Percentiles rank a stretch among this genome's conserved stretches.
phyloP scores from a whole-genome alignment of 306 rosid species.

The cucumber (Cucumis sativus) region DNA sequence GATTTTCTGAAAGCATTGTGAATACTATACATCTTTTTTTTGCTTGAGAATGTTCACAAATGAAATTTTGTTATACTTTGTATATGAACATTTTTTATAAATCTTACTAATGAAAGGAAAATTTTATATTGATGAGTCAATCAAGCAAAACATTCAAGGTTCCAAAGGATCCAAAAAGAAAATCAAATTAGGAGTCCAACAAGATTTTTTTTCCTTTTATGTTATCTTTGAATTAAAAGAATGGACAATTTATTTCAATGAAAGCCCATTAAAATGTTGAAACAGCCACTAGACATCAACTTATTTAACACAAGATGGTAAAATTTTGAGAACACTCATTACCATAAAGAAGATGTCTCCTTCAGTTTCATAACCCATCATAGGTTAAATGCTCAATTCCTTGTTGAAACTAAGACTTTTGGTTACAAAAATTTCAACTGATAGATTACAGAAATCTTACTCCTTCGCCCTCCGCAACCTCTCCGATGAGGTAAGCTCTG shows the following conservation, averaged over 20 bases:
- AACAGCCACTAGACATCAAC: background rate
- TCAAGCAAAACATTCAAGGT: too few species aligned
- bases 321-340: background rate
- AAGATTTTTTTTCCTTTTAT: background rate
- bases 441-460: conserved; percentile 25
- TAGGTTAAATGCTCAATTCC: background rate
- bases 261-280: background rate
- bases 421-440: background rate
- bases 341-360: background rate
- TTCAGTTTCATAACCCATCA: background rate
- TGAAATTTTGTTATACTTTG: too few species aligned
- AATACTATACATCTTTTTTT: background rate
- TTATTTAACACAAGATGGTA: background rate
- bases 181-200: too few species aligned
- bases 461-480: conserved; percentile 48
- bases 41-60: background rate
- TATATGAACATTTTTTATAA: too few species aligned
- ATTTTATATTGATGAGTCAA: too few species aligned
- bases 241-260: background rate
- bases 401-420: background rate
- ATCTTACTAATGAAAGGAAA: too few species aligned
- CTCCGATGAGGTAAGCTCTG: conserved; percentile 51
- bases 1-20: conserved; percentile 5
- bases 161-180: too few species aligned
- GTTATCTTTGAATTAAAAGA: background rate